A percentile compares a stretch with the other conserved stretches of the same genome.
These are phyloP conservation scores for Malbranchea zuffiana DNA, from an alignment of 2,329 filamentous ascomycete species.

Conservation along the genomic window DNA sequence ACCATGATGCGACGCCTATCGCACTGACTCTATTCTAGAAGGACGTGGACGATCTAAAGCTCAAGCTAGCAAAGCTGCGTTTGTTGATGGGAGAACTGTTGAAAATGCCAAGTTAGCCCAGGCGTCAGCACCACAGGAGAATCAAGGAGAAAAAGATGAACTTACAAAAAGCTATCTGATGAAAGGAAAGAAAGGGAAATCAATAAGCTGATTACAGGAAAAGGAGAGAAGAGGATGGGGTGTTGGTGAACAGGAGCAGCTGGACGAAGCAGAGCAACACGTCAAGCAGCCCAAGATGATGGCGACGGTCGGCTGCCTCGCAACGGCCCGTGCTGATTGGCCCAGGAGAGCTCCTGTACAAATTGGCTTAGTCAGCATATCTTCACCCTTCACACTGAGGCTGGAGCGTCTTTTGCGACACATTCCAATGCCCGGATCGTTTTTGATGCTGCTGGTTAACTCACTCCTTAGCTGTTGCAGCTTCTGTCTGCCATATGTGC, in stretches of 20 bases:
- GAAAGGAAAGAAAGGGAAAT: slow-evolving; percentile 3
- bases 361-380: slow-evolving; percentile 5
- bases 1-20: slow-evolving; percentile 53
- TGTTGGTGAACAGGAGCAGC: slow-evolving; percentile 1
- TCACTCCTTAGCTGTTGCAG: no score
- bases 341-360: no score
- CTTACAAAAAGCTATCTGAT: slow-evolving; percentile 7
- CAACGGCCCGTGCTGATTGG: background rate
- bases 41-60: no score
- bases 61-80: no score
- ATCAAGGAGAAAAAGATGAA: background rate
- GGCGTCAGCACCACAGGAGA: no score
- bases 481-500: no score
- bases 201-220: background rate
- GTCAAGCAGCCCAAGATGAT: slow-evolving; percentile 7
- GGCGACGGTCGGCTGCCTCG: slow-evolving; percentile 1
- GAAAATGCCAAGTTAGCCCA: no score
- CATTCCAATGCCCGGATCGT: no score
- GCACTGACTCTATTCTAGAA: slow-evolving; percentile 1
- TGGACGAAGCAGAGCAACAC: slow-evolving; percentile 3
- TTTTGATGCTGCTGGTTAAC: no score
- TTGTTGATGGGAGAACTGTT: no score
- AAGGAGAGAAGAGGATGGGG: background rate
- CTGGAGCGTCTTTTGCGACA: no score
- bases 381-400: no score